Conservation (phyloP, 2,329 filamentous ascomycete species). For the Arthrobotrys sinensis region DNA sequence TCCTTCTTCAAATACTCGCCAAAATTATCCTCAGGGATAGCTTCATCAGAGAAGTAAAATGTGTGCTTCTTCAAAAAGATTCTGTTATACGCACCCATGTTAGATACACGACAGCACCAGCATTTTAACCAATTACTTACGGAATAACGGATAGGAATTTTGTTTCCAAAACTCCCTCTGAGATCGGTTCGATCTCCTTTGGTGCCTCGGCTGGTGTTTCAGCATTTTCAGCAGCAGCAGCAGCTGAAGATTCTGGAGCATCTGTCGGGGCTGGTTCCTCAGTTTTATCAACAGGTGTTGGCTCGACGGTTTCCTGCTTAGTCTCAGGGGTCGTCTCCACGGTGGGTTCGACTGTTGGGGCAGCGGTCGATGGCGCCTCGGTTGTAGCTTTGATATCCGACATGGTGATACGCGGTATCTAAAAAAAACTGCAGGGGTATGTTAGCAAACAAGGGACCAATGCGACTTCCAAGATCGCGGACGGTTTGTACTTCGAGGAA, state of each 20-base stretch:
- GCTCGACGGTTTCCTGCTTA: constrained; percentile 60
- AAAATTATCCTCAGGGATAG: constrained; percentile 81
- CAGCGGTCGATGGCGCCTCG: constrained; percentile 65
- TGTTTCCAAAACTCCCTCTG: constrained; percentile 65
- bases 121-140: constrained; percentile 17
- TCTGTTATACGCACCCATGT: constrained; percentile 69
- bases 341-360: constrained; percentile 58
- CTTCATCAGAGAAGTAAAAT: constrained; percentile 86
- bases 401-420: constrained; percentile 59
- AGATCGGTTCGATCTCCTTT: constrained; percentile 64
- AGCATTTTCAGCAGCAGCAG: constrained; percentile 68
- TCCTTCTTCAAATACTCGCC: constrained; percentile 85
- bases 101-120: not conserved
- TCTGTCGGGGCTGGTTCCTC: constrained; percentile 60
- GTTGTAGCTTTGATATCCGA: constrained; percentile 65
- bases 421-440: constrained; percentile 16
- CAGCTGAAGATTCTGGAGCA: constrained; percentile 59
- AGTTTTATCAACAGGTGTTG: constrained; percentile 51
- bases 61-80: constrained; percentile 88
- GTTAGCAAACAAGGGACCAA: not conserved
- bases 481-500: not conserved
- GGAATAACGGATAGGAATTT: constrained; percentile 48
- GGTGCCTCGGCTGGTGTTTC: constrained; percentile 67
- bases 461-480: constrained; percentile 62
- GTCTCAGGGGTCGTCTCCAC: constrained; percentile 62